Evolutionary conservation across 2,329 filamentous ascomycete species (phyloP).

Genomic region (Xylogone sp.): DNA sequence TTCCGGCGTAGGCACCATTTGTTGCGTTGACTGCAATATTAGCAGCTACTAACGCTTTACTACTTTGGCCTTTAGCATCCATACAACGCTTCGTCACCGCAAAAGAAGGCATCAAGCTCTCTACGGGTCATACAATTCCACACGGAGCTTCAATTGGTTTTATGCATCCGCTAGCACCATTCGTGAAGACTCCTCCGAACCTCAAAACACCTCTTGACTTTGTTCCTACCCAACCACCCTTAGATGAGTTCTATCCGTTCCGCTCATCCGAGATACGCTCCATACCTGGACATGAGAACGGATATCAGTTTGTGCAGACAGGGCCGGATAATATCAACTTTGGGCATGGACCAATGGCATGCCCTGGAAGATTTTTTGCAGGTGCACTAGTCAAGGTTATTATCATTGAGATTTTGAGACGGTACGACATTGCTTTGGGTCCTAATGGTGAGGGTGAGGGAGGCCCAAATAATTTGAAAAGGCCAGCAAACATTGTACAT

Average conservation of each 20-base stretch:
- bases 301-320: slow-evolving; percentile 8
- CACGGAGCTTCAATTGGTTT: slow-evolving; percentile 26
- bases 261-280: neutral
- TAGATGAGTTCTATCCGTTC: too few relatives aligned
- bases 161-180: neutral
- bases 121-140: slow-evolving; percentile 45
- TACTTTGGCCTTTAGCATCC: too few relatives aligned
- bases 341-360: slow-evolving; percentile 10
- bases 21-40: too few relatives aligned
- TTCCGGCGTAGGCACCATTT: too few relatives aligned
- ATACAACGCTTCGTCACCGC: slow-evolving; percentile 2
- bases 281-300: neutral
- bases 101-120: slow-evolving; percentile 38
- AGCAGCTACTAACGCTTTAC: too few relatives aligned
- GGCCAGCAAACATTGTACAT: neutral
- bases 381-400: slow-evolving; percentile 18
- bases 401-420: slow-evolving; percentile 12
- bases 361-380: slow-evolving; percentile 21
- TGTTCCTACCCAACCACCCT: too few relatives aligned
- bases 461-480: neutral
- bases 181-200: neutral
- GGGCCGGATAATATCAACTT: slow-evolving; percentile 7
- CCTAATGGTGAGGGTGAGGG: slow-evolving; percentile 1
- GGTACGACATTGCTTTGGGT: slow-evolving; percentile 12
- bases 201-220: neutral